Evolutionary conservation across 768 basidiomycete genomes (phyloP).

Genomic region (Pleurotus tuoliensis): DNA sequence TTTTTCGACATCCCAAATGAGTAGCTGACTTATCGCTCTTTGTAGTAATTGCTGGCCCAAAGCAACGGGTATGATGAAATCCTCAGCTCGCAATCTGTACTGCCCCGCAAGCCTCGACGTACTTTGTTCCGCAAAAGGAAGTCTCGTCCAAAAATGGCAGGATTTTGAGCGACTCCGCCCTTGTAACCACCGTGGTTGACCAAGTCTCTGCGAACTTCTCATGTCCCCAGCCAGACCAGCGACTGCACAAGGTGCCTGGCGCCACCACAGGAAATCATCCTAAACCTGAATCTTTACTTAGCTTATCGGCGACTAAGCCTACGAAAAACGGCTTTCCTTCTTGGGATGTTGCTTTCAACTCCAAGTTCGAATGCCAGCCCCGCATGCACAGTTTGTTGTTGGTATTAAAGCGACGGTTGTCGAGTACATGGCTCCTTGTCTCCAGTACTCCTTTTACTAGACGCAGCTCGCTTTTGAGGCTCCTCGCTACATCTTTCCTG

Average conservation of each 20-base stretch:
- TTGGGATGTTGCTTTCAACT: constrained; percentile 8
- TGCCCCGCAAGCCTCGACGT: not conserved
- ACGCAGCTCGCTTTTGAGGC: not conserved
- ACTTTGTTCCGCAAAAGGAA: constrained; percentile 7
- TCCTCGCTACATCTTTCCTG: not conserved
- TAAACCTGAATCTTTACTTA: not conserved
- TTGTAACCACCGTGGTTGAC: not conserved
- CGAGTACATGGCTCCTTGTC: not conserved
- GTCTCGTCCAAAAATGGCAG: constrained; percentile 2
- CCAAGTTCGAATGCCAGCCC: not conserved
- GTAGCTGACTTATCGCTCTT: not conserved
- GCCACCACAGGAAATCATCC: not conserved
- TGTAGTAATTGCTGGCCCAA: constrained; percentile 2
- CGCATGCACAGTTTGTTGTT: not conserved
- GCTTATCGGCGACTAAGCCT: not conserved
- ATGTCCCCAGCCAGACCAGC: not conserved
- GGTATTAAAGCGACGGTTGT: constrained; percentile 9
- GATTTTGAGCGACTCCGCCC: not conserved
- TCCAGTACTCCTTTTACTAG: constrained; percentile 6
- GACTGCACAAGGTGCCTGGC: not conserved
- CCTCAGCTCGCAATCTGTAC: not conserved
- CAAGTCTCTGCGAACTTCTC: not conserved
- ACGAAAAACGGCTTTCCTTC: not conserved
- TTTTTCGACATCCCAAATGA: not conserved
- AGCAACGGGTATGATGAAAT: not conserved